Evolutionary conservation across 2,329 filamentous ascomycete species (phyloP).

Genomic region (Colletotrichum gigasporum): DNA sequence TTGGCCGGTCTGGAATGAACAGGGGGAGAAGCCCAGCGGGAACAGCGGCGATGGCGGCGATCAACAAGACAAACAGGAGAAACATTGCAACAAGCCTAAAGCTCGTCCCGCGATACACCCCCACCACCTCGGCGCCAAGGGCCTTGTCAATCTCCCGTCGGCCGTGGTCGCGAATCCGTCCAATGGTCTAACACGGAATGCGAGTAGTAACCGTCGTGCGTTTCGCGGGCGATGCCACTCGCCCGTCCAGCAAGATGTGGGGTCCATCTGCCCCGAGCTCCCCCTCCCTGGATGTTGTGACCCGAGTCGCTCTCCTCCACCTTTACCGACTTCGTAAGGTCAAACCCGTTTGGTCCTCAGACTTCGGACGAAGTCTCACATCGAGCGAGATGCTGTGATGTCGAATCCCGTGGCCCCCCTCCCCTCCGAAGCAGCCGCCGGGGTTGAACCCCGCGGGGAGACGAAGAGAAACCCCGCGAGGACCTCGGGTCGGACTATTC

Average conservation of each 20-base stretch:
- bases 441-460: neutral
- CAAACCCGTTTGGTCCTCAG: neutral
- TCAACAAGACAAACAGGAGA: neutral
- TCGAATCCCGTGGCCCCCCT: neutral
- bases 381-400: neutral
- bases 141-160: neutral
- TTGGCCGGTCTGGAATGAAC: too few species aligned
- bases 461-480: neutral
- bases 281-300: neutral
- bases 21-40: too few species aligned
- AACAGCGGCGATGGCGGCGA: neutral
- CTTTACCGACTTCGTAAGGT: neutral
- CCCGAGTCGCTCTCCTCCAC: neutral
- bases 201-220: neutral
- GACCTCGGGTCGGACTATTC: neutral
- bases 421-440: neutral
- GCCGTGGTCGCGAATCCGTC: neutral
- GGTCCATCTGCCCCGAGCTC: neutral
- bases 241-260: neutral
- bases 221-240: neutral
- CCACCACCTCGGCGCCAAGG: conserved; percentile 4
- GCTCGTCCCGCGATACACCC: neutral
- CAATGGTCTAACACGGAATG: neutral
- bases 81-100: neutral
- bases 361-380: conserved; percentile 1